Evolutionary conservation across 2,329 filamentous ascomycete species (phyloP).

Genomic region (Zarea fungicola): DNA sequence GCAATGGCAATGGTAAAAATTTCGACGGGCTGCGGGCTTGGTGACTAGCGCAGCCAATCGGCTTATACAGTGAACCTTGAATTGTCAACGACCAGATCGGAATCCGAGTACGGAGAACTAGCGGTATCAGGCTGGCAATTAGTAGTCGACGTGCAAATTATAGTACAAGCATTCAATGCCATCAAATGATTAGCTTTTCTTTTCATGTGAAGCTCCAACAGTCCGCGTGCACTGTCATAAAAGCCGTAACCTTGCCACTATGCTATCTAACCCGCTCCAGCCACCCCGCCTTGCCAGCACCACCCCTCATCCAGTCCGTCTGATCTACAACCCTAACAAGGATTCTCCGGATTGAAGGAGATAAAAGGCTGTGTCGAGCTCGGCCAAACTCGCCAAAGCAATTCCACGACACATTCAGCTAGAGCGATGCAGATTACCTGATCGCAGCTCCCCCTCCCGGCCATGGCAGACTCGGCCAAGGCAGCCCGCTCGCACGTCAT

Average conservation of each 20-base stretch:
- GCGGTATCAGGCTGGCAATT: too few relatives aligned
- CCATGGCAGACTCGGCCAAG: constrained; percentile 11
- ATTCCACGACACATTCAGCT: not conserved
- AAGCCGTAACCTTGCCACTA: too few relatives aligned
- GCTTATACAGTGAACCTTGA: constrained; percentile 9
- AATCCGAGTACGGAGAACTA: too few relatives aligned
- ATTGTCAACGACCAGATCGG: not conserved
- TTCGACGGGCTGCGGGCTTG: constrained; percentile 1
- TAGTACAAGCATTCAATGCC: too few relatives aligned
- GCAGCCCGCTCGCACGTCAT: not conserved
- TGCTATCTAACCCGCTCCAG: not conserved
- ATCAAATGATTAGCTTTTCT: too few relatives aligned
- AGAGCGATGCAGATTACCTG: constrained; percentile 5
- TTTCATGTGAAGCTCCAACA: too few relatives aligned
- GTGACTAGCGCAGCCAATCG: constrained; percentile 10
- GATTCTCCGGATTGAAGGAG: too few relatives aligned
- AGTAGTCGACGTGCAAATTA: too few relatives aligned
- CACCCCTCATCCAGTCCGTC: too few relatives aligned
- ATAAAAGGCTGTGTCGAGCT: too few relatives aligned
- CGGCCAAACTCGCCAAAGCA: not conserved
- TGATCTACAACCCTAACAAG: too few relatives aligned
- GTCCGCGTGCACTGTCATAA: too few relatives aligned
- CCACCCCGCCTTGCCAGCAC: not conserved
- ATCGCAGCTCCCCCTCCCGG: not conserved
- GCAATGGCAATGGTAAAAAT: constrained; percentile 2